A percentile compares a stretch with the other conserved stretches of the same genome.
Conservation (phyloP, 805 yeast genomes). For the Lachancea lanzarotensis region DNA sequence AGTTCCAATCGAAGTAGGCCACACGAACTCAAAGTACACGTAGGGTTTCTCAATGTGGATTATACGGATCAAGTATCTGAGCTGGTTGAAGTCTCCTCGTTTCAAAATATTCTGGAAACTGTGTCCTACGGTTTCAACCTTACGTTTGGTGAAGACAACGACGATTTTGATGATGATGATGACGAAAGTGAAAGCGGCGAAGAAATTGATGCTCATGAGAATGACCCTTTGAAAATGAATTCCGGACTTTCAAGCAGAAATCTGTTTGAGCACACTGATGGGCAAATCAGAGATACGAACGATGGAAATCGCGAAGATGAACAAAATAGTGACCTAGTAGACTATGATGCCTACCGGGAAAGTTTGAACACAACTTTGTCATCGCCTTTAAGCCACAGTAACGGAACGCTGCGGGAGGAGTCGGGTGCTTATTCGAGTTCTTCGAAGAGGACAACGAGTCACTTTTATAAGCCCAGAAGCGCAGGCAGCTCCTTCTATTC, state of each 20-base stretch:
- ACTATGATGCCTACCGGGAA: neutral
- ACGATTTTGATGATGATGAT: slow-evolving; percentile 11
- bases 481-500: neutral
- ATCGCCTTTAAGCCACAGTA: neutral
- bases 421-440: neutral
- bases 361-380: neutral
- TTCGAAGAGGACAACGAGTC: neutral
- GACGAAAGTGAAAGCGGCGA: slow-evolving; percentile 1
- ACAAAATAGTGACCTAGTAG: neutral
- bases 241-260: neutral
- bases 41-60: slow-evolving; percentile 31
- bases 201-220: slow-evolving; percentile 2
- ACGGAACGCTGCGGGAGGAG: neutral
- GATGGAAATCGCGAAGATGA: neutral
- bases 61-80: slow-evolving; percentile 27
- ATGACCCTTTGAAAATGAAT: neutral
- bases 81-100: slow-evolving; percentile 26
- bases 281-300: no score
- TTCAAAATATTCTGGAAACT: slow-evolving; percentile 26
- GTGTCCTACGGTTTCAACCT: slow-evolving; percentile 27
- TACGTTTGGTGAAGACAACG: slow-evolving; percentile 29
- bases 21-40: slow-evolving; percentile 27
- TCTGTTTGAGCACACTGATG: no score
- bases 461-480: neutral
- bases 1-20: slow-evolving; percentile 17